A percentile compares a stretch with the other conserved stretches of the same genome.
Evolutionary conservation across 192 early-diverging fungal species (phyloP).

Genomic region (Coemansia umbellata): DNA sequence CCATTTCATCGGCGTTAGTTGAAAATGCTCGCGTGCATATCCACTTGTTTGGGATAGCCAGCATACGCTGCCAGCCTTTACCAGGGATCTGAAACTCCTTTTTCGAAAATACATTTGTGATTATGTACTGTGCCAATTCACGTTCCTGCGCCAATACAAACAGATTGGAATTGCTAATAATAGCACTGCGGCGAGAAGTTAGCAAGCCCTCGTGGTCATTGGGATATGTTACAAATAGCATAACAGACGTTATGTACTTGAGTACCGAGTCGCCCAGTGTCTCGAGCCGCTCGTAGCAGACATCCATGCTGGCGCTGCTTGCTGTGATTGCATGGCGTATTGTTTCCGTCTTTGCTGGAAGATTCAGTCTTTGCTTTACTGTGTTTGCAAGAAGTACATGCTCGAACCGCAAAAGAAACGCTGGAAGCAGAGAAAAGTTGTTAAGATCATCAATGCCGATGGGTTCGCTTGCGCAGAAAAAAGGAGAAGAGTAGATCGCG

Average conservation of each 20-base stretch:
- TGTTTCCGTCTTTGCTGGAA: conserved; percentile 39
- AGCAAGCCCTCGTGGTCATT: conserved; percentile 76
- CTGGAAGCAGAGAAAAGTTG: conserved; percentile 56
- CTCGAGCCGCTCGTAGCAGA: conserved; percentile 86
- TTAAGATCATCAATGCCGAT: conserved; percentile 12
- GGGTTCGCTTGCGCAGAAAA: conserved; percentile 34
- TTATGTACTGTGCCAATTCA: conserved; percentile 58
- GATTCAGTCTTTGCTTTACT: conserved; percentile 35
- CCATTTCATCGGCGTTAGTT: neutral
- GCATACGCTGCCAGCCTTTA: conserved; percentile 28
- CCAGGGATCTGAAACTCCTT: conserved; percentile 38
- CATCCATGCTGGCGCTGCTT: conserved; percentile 60
- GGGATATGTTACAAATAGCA: conserved; percentile 74
- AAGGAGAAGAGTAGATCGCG: conserved; percentile 39
- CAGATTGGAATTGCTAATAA: conserved; percentile 75
- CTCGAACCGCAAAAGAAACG: conserved; percentile 60
- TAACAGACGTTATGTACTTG: conserved; percentile 69
- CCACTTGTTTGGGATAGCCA: conserved; percentile 21
- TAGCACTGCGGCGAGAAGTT: conserved; percentile 60
- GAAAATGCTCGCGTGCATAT: conserved; percentile 3
- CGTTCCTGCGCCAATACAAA: conserved; percentile 54
- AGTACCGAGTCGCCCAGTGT: conserved; percentile 86
- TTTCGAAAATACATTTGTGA: conserved; percentile 15
- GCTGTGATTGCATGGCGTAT: conserved; percentile 71
- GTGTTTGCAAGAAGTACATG: conserved; percentile 53